Evolutionary conservation across 202 grass and related monocot genomes (phyloP).

Genomic region (Schoenoplectus triqueter): DNA sequence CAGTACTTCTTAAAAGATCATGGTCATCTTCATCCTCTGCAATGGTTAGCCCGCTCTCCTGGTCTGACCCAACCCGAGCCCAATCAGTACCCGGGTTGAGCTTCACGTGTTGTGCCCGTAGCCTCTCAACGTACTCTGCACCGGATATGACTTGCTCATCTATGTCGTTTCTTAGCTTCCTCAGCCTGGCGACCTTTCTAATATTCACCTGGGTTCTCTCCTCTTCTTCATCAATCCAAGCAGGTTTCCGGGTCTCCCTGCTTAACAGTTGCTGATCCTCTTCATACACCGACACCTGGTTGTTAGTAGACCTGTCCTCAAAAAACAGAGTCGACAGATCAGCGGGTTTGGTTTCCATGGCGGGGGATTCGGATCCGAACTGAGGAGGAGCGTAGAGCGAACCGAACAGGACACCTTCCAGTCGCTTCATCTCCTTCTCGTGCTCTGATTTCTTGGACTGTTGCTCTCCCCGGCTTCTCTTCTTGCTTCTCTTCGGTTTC

Average conservation of each 20-base stretch:
- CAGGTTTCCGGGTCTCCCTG: constrained; percentile 49
- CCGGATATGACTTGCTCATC: constrained; percentile 65
- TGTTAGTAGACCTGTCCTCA: constrained; percentile 44
- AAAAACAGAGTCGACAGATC: constrained; percentile 51
- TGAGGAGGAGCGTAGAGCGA: constrained; percentile 47
- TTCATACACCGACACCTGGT: constrained; percentile 54
- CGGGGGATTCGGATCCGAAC: constrained; percentile 52
- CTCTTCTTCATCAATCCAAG: constrained; percentile 76
- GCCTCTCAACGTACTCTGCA: constrained; percentile 62
- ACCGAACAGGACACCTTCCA: constrained; percentile 64
- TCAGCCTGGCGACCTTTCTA: constrained; percentile 57
- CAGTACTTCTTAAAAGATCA: constrained; percentile 44
- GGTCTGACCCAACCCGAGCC: constrained; percentile 38
- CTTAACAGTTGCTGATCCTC: constrained; percentile 31
- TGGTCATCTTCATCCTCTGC: constrained; percentile 41
- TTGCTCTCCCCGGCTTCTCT: constrained; percentile 9
- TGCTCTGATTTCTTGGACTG: constrained; percentile 36
- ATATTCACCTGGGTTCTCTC: constrained; percentile 66
- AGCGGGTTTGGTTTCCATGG: neutral
- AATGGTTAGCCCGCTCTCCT: constrained; percentile 39
- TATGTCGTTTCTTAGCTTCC: constrained; percentile 69
- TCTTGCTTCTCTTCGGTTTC: constrained; percentile 38
- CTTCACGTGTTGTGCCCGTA: constrained; percentile 62
- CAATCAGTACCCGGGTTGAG: constrained; percentile 66
- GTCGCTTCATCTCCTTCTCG: constrained; percentile 58